Percentiles rank a stretch among this genome's conserved stretches.
phyloP scores from a whole-genome alignment of 805 yeast species.

The Suhomyces tanzawaensis region DNA sequence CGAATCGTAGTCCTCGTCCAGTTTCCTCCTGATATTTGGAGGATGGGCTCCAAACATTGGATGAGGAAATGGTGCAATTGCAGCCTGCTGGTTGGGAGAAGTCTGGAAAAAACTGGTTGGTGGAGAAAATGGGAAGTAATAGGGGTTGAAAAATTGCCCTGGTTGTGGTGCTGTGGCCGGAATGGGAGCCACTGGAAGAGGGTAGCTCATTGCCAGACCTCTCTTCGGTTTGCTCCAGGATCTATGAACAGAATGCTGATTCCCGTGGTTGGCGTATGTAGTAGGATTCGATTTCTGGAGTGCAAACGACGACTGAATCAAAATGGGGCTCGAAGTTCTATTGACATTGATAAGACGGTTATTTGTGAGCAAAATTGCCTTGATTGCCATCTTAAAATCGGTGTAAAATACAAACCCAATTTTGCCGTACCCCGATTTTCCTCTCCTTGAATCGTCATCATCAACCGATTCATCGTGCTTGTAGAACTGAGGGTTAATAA shows the following conservation, averaged over 20 bases:
- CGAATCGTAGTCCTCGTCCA: neutral
- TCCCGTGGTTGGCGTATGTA: neutral
- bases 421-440: slow-evolving; percentile 8
- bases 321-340: slow-evolving; percentile 16
- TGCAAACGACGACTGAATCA: slow-evolving; percentile 41
- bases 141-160: slow-evolving; percentile 6
- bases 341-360: slow-evolving; percentile 22
- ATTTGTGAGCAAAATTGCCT: slow-evolving; percentile 57
- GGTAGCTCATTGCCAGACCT: neutral
- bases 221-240: neutral
- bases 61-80: neutral
- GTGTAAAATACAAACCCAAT: slow-evolving; percentile 66
- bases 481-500: slow-evolving; percentile 42
- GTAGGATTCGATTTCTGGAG: slow-evolving; percentile 27
- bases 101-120: neutral
- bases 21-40: neutral
- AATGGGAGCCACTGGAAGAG: neutral
- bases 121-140: slow-evolving; percentile 9
- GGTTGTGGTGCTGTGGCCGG: neutral
- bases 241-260: neutral
- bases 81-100: neutral
- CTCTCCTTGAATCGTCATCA: slow-evolving; percentile 8
- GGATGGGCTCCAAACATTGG: neutral
- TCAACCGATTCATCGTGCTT: slow-evolving; percentile 13
- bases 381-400: slow-evolving; percentile 55